Evolutionary conservation across 1,284 basidiomycete species (phyloP).

Genomic region (Marasmius sp.): DNA sequence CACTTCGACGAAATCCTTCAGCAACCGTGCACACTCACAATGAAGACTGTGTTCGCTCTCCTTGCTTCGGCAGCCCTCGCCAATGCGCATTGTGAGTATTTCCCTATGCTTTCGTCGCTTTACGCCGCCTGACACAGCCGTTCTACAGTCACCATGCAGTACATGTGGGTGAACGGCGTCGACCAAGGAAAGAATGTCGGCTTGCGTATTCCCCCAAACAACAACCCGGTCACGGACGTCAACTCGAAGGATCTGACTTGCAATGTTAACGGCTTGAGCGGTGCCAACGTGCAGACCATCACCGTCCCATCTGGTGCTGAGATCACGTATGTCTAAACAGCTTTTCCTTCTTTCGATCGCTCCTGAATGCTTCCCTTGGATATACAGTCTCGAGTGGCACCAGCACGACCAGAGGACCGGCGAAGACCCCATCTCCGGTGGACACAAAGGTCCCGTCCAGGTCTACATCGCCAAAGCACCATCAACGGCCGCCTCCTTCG

Average conservation of each 20-base stretch:
- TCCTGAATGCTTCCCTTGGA: not conserved
- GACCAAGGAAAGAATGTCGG: slow-evolving; percentile 45
- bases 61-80: not conserved
- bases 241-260: slow-evolving; percentile 49
- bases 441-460: slow-evolving; percentile 51
- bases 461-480: slow-evolving; percentile 54
- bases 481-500: slow-evolving; percentile 40
- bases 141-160: slow-evolving; percentile 46
- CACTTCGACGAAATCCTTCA: not conserved
- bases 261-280: slow-evolving; percentile 48
- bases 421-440: slow-evolving; percentile 50
- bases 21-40: not conserved
- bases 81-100: not conserved
- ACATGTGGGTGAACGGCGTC: slow-evolving; percentile 47
- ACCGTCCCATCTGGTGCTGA: slow-evolving; percentile 43
- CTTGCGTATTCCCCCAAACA: slow-evolving; percentile 47
- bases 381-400: slow-evolving; percentile 43
- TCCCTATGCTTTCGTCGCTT: not conserved
- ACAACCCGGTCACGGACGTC: slow-evolving; percentile 54
- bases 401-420: slow-evolving; percentile 53
- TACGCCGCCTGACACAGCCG: not conserved
- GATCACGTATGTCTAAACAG: slow-evolving; percentile 28
- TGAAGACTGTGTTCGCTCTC: not conserved
- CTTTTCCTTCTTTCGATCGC: not conserved
- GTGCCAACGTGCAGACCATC: slow-evolving; percentile 36